Base-by-base conservation (phyloP, 1,284 basidiomycete species). In the Pascua sp. region DNA sequence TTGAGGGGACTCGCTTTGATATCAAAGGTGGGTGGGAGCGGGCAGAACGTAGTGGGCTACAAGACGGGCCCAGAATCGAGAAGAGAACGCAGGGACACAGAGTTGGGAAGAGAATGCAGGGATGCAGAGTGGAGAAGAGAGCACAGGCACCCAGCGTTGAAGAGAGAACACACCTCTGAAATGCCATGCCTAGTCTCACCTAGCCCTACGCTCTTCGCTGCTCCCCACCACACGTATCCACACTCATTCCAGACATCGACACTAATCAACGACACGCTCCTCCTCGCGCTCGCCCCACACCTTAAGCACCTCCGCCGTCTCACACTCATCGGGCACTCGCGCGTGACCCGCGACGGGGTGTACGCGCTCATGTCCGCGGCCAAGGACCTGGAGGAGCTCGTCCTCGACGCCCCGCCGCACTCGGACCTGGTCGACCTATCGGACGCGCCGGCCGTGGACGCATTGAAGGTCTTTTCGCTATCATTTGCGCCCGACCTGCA, bases 1-100 rank as follows among this genome's bases (percentile, higher is more conserved):
- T 53, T 76, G n/a, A 65, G 56, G 13, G 66, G 68, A 0, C 53
- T 77, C 13, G 72, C 64, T 1, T 62, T 77, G 2, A 66, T 77
- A 3, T 72, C 69, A 50, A 60, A 65, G 53, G 72, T 75, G 41
- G 52, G 67, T 54, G 5, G 11, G 2, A 46, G 18, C 37, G 44
- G 13, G 40, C 32, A 55, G 38, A 52, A 7, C 24, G 24, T 32
- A 7, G 24, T 32, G 24, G 24, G 24, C 24, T 4, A 32, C 24
- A 32, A 32, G 24, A 32, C 4, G 24, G 24, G 24, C 24, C 7
- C 24, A 32, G 24, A n/a, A n/a, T n/a, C n/a, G n/a, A n/a, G n/a
- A n/a, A n/a, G n/a, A n/a, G n/a, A n/a, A n/a, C n/a, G n/a, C n/a
- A n/a, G n/a, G n/a, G n/a, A n/a, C n/a, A n/a, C n/a, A n/a, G n/a